Conservation (phyloP, 2,329 filamentous ascomycete species). For the Endothia cerciana region DNA sequence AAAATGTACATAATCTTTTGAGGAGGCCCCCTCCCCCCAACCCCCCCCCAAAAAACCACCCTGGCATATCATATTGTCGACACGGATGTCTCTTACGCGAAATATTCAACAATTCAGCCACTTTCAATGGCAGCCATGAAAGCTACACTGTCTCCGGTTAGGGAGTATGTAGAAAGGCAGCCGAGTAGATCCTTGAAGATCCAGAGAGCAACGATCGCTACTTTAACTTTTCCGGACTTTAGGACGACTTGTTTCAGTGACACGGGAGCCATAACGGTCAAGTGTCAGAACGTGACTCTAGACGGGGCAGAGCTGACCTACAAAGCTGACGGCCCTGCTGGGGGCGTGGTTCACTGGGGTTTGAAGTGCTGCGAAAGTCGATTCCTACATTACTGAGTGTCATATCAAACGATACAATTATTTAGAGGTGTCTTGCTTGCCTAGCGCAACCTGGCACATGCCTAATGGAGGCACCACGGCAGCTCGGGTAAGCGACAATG, state of each 20-base stretch:
- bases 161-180: neutral
- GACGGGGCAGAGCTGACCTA: neutral
- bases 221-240: neutral
- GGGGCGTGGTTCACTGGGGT: neutral
- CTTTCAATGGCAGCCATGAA: neutral
- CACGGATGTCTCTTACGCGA: neutral
- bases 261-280: neutral
- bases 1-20: neutral
- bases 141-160: neutral
- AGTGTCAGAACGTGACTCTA: neutral
- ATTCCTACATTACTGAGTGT: neutral
- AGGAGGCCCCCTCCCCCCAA: neutral
- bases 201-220: neutral
- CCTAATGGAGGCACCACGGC: too few relatives aligned
- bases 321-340: neutral
- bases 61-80: neutral
- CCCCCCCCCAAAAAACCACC: neutral
- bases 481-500: too few relatives aligned
- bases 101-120: neutral
- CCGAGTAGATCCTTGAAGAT: neutral
- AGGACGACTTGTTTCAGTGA: neutral
- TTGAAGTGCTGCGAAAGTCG: too few relatives aligned
- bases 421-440: neutral
- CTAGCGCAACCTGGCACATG: too few relatives aligned
- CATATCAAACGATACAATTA: neutral